These are phyloP conservation scores for Drechslerella dactyloides DNA, from an alignment of 2,329 filamentous ascomycete species.

Conservation along the genomic window DNA sequence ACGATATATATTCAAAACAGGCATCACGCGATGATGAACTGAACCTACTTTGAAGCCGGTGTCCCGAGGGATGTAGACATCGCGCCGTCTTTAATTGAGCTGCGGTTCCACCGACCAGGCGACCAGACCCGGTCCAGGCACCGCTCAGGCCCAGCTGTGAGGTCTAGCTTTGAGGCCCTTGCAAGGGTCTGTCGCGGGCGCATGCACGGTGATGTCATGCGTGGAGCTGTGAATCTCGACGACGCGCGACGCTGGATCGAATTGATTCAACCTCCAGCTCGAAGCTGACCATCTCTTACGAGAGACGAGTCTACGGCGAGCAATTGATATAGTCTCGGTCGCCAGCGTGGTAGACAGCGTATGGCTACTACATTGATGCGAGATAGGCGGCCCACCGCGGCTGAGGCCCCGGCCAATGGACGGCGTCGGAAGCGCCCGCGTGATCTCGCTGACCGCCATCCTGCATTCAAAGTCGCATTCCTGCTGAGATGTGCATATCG, in stretches of 20 bases:
- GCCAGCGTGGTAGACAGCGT: no score
- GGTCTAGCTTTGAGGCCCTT: constrained; percentile 5
- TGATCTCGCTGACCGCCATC: not conserved
- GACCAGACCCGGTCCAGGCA: not conserved
- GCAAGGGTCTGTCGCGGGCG: constrained; percentile 21
- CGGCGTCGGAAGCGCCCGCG: constrained; percentile 5
- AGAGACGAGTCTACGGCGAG: no score
- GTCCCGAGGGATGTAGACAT: not conserved
- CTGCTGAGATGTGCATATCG: not conserved
- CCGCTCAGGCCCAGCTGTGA: not conserved
- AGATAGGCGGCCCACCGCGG: no score
- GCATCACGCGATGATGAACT: constrained; percentile 6
- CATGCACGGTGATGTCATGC: constrained; percentile 49
- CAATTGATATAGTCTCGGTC: no score
- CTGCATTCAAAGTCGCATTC: not conserved
- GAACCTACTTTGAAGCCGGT: not conserved
- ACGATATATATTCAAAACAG: constrained; percentile 10
- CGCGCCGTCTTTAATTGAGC: not conserved
- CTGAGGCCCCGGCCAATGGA: not conserved
- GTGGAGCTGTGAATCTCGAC: not conserved
- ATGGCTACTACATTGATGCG: no score
- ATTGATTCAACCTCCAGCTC: not conserved
- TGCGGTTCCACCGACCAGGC: not conserved
- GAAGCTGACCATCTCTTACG: no score
- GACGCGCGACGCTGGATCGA: not conserved